Conservation (phyloP, 495 filamentous ascomycete species). For the Haplographium delicatum region DNA sequence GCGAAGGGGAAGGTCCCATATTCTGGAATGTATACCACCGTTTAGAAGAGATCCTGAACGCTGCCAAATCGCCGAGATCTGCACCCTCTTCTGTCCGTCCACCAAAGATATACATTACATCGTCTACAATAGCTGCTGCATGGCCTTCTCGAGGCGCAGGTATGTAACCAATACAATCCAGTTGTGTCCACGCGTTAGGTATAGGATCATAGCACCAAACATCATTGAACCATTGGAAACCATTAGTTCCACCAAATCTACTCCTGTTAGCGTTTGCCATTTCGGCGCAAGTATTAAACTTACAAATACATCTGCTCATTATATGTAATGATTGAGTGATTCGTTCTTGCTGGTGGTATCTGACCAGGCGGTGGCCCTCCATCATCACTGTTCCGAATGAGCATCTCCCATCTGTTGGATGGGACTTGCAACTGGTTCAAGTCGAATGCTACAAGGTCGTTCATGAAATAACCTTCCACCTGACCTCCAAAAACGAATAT, state of each 20-base stretch:
- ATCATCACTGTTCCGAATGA: conserved; percentile 72
- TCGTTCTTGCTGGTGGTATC: conserved; percentile 87
- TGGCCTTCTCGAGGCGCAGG: conserved; percentile 91
- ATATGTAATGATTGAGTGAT: conserved; percentile 88
- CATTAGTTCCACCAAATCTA: conserved; percentile 96
- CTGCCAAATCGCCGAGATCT: conserved; percentile 89
- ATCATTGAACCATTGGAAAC: conserved; percentile 94
- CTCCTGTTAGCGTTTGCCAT: conserved; percentile 2
- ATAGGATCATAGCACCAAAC: conserved; percentile 93
- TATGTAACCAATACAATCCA: conserved; percentile 97
- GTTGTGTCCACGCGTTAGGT: conserved; percentile 72
- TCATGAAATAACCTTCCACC: conserved; percentile 96
- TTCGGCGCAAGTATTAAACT: conserved; percentile 32
- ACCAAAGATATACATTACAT: conserved; percentile 99
- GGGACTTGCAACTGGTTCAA: conserved; percentile 86
- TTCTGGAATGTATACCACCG: conserved; percentile 99
- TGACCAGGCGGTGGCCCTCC: conserved; percentile 57
- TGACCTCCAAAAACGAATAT: conserved; percentile 98
- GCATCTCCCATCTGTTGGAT: conserved; percentile 86
- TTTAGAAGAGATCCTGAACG: conserved; percentile 84
- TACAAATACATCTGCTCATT: conserved; percentile 93
- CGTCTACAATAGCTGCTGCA: conserved; percentile 84
- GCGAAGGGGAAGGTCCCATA: conserved; percentile 94
- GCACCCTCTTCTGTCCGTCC: conserved; percentile 90
- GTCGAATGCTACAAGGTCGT: conserved; percentile 95